Percentiles rank a stretch among this genome's conserved stretches.
phyloP scores from a whole-genome alignment of 306 rosid genomes.

The Comarum palustre region DNA sequence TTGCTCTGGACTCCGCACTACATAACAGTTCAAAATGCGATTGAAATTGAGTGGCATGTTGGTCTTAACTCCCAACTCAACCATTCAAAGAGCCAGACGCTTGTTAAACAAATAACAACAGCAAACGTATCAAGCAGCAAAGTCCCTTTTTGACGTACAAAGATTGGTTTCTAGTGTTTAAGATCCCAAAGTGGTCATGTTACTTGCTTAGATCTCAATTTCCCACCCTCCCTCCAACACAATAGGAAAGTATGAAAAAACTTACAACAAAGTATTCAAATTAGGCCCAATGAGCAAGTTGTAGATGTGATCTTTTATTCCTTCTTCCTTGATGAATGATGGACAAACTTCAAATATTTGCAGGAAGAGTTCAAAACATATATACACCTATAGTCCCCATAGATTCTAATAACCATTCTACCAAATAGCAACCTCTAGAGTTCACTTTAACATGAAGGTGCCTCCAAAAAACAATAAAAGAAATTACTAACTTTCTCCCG shows the following conservation, averaged over 20 bases:
- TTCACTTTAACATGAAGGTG: background rate
- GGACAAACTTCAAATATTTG: background rate
- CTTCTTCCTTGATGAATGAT: background rate
- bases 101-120: background rate
- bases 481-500: background rate
- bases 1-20: constrained; percentile 62
- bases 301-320: background rate
- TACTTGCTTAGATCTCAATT: no score
- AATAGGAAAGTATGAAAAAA: background rate
- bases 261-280: background rate
- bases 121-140: background rate
- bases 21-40: constrained; percentile 15
- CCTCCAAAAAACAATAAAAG: background rate
- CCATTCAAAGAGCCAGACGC: background rate
- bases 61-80: constrained; percentile 16
- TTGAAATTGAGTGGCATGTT: background rate
- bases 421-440: background rate
- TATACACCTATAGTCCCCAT: background rate
- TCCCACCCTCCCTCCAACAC: no score
- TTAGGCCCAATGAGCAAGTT: background rate
- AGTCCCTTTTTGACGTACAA: background rate
- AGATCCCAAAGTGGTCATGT: background rate
- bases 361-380: background rate
- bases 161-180: background rate
- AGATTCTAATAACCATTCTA: background rate